Percentiles rank a stretch among this genome's conserved stretches.
These are phyloP conservation scores for Lentinula edodes DNA, from an alignment of 768 basidiomycete genomes.

Conservation along the genomic window DNA sequence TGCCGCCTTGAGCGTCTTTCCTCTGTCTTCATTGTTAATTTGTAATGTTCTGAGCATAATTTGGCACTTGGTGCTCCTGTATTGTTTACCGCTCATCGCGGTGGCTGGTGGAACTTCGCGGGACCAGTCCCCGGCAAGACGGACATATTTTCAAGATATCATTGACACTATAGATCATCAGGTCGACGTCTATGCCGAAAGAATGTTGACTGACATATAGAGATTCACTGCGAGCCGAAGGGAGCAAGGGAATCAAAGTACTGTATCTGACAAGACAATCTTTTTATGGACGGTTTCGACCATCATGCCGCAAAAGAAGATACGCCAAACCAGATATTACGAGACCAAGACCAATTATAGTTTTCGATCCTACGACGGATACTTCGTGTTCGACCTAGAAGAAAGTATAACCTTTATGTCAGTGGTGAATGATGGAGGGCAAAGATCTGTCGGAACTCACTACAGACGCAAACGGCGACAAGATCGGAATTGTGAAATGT, in stretches of 20 bases:
- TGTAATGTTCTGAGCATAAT: no score
- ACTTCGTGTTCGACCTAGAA: slow-evolving; percentile 70
- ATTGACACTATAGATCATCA: no score
- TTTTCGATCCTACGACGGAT: slow-evolving; percentile 50
- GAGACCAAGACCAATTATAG: slow-evolving; percentile 34
- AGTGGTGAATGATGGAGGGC: neutral
- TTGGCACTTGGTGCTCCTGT: no score
- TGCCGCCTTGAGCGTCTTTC: no score
- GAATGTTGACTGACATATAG: no score
- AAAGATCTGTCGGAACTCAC: slow-evolving; percentile 30
- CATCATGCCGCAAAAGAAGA: slow-evolving; percentile 30
- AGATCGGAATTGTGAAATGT: slow-evolving; percentile 74
- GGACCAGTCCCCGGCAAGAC: no score
- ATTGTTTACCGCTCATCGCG: no score
- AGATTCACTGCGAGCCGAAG: neutral
- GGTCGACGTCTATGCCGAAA: no score
- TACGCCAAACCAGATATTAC: slow-evolving; percentile 37
- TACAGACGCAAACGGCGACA: slow-evolving; percentile 77
- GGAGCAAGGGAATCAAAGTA: neutral
- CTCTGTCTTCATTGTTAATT: no score
- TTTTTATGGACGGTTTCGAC: neutral
- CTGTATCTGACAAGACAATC: neutral
- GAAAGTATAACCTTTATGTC: neutral
- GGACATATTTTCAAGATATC: no score
- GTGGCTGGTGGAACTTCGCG: no score